These are phyloP conservation scores for Eucalyptus curtisii DNA, from an alignment of 345 rosid species.

Conservation along the genomic window DNA sequence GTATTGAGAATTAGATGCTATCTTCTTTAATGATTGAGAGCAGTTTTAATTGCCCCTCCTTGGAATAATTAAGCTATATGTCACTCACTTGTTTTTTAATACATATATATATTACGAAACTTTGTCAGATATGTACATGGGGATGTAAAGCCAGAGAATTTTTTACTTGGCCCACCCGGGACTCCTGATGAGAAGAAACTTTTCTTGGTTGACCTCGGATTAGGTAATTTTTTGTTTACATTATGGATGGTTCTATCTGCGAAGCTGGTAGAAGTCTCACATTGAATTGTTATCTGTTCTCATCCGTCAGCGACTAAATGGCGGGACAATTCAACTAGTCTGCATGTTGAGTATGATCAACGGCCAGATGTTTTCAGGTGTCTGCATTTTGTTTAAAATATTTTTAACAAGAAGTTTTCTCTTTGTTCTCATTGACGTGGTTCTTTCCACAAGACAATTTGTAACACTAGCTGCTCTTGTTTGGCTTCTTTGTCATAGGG, in stretches of 20 bases:
- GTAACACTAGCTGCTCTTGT: neutral
- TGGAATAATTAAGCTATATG: neutral
- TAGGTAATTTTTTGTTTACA: conserved; percentile 23
- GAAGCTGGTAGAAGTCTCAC: neutral
- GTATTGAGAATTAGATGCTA: neutral
- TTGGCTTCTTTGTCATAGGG: conserved; percentile 20
- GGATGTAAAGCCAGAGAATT: conserved; percentile 76
- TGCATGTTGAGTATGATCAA: conserved; percentile 68
- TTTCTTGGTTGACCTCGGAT: conserved; percentile 63
- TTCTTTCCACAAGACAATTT: neutral
- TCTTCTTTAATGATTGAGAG: neutral
- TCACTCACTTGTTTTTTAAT: neutral
- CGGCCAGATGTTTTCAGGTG: conserved; percentile 79
- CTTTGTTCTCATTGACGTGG: neutral
- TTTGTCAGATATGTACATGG: conserved; percentile 55
- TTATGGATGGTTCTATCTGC: neutral
- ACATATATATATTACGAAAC: neutral
- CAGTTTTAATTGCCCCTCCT: neutral
- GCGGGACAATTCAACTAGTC: conserved; percentile 39
- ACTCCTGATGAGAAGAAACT: conserved; percentile 48
- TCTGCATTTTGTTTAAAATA: neutral
- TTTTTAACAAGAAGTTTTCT: neutral
- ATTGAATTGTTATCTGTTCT: neutral
- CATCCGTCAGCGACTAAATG: conserved; percentile 40
- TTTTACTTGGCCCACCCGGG: conserved; percentile 56